These are phyloP conservation scores for Puccinia sorghi DNA, from an alignment of 1,284 basidiomycete species.

Conservation along the genomic window DNA sequence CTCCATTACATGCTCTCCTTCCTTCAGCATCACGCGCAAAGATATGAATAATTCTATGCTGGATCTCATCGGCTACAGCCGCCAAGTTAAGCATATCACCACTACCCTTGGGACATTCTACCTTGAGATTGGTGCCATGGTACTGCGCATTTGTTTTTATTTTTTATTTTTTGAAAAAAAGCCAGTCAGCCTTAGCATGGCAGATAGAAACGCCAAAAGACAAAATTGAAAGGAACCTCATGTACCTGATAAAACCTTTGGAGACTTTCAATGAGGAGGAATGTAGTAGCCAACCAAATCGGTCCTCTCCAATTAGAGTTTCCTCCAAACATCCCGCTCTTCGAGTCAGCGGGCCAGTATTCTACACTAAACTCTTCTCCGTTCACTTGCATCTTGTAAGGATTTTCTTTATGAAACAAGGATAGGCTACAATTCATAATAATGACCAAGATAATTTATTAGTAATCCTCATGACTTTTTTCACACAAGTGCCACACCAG, in stretches of 20 bases:
- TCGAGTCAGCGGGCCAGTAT: conserved; percentile 97
- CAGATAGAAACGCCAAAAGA: conserved; percentile 58
- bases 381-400: conserved; percentile 91
- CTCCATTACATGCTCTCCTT: conserved; percentile 84
- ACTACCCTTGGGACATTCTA: conserved; percentile 92
- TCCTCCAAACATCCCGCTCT: conserved; percentile 96
- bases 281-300: conserved; percentile 90
- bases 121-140: conserved; percentile 59
- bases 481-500: background rate
- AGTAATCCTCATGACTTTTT: background rate
- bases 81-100: conserved; percentile 93
- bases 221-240: conserved; percentile 67
- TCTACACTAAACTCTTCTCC: conserved; percentile 86
- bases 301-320: conserved; percentile 93
- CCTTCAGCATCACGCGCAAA: conserved; percentile 86
- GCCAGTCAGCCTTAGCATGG: conserved; percentile 54
- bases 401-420: conserved; percentile 82
- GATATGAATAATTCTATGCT: conserved; percentile 94
- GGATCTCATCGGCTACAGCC: conserved; percentile 90
- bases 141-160: conserved; percentile 51
- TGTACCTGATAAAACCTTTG: conserved; percentile 84
- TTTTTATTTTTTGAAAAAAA: background rate
- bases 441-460: conserved; percentile 18
- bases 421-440: conserved; percentile 66
- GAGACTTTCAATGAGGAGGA: conserved; percentile 80